phyloP scores from a whole-genome alignment of 306 rosid species.

The Quercus bicolor region DNA sequence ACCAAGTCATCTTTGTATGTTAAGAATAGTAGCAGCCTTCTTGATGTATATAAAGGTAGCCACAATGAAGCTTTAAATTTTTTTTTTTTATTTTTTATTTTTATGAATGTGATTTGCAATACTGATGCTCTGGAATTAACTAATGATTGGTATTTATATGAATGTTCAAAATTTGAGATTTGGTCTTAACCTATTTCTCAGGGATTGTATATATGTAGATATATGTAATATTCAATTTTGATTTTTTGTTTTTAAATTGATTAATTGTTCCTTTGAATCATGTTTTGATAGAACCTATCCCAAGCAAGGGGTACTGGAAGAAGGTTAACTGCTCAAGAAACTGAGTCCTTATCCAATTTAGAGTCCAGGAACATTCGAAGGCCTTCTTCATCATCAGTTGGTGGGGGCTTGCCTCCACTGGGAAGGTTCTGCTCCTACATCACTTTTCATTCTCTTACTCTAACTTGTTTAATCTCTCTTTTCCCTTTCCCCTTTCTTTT shows the following conservation, averaged over 20 bases:
- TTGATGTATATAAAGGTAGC: background rate
- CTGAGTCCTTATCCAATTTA: constrained; percentile 66
- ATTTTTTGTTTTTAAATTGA: background rate
- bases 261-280: background rate
- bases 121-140: background rate
- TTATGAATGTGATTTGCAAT: background rate
- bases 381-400: constrained; percentile 94
- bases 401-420: constrained; percentile 89
- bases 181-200: background rate
- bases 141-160: background rate
- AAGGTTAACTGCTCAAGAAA: constrained; percentile 61
- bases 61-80: background rate
- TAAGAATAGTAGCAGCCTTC: background rate
- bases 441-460: constrained; percentile 13
- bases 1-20: background rate
- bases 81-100: background rate
- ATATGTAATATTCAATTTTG: background rate
- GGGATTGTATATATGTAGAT: background rate
- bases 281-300: constrained; percentile 67
- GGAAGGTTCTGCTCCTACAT: constrained; percentile 65
- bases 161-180: background rate
- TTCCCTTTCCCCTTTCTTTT: background rate
- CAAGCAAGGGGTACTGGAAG: constrained; percentile 81
- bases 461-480: background rate
- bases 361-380: constrained; percentile 75